phyloP scores from a whole-genome alignment of 176 grass and related monocot genomes.

The Oryza rufipogon region DNA sequence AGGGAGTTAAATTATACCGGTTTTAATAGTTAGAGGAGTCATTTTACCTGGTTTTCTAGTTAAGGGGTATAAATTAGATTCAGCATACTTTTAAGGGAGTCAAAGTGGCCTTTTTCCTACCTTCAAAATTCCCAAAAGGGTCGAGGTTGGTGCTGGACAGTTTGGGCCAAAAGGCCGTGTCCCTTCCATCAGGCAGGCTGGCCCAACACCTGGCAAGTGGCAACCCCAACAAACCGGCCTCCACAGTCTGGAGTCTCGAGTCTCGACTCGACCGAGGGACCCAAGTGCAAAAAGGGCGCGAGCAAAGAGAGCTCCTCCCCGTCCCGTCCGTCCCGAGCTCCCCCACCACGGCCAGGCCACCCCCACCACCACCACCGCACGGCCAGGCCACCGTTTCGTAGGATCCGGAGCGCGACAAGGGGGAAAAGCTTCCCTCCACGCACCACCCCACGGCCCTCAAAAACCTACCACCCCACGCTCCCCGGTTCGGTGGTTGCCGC shows the following conservation, averaged over 20 bases:
- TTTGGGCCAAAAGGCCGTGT: too few relatives aligned
- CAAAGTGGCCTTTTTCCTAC: too few relatives aligned
- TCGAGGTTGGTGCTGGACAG: too few relatives aligned
- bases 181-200: too few relatives aligned
- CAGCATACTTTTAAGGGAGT: too few relatives aligned
- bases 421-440: background rate
- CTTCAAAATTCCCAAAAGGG: too few relatives aligned
- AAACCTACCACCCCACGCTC: conserved; percentile 11
- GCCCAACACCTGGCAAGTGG: background rate
- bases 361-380: conserved; percentile 19
- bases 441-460: background rate
- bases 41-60: too few relatives aligned
- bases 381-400: background rate
- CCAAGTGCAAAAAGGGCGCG: conserved; percentile 33
- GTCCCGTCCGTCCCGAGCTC: conserved; percentile 1
- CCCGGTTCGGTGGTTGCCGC: background rate
- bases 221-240: too few relatives aligned
- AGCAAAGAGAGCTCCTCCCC: background rate
- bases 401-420: conserved; percentile 11
- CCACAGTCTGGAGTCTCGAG: background rate
- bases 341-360: background rate
- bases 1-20: too few relatives aligned
- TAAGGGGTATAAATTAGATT: too few relatives aligned
- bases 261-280: background rate
- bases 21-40: too few relatives aligned